Conservation (phyloP, 306 rosid species). For the Dalbergia cultrata region DNA sequence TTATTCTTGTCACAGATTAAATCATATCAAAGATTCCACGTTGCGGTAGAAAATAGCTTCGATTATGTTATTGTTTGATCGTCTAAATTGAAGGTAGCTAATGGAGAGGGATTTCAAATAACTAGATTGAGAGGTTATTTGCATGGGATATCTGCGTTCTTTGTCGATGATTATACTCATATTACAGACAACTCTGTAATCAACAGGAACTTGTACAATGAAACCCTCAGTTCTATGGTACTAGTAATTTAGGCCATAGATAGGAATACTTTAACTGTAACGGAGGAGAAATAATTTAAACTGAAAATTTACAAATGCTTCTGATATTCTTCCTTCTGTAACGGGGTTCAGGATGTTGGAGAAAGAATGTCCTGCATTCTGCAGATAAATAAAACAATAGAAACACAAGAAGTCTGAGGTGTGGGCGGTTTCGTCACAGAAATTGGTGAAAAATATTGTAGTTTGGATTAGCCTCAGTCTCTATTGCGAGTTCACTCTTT, state of each 20-base stretch:
- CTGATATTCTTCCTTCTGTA: not conserved
- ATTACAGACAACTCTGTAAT: not conserved
- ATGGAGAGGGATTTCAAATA: not conserved
- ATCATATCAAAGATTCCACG: constrained; percentile 18
- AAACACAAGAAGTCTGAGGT: no score
- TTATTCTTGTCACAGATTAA: not conserved
- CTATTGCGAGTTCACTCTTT: no score
- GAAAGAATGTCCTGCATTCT: no score
- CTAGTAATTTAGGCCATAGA: not conserved
- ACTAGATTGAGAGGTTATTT: not conserved
- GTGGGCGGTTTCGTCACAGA: no score
- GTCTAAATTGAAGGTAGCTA: not conserved
- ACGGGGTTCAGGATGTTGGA: not conserved
- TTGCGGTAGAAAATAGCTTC: constrained; percentile 6
- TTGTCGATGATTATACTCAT: not conserved
- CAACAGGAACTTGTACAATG: not conserved
- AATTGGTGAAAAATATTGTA: no score
- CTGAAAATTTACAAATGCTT: not conserved
- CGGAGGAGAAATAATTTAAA: not conserved
- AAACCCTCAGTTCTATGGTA: not conserved
- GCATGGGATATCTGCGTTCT: not conserved
- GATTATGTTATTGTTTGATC: constrained; percentile 4
- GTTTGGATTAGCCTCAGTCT: no score
- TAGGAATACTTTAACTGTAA: not conserved
- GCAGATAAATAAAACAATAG: no score